Base-by-base conservation (phyloP, 768 basidiomycete genomes). In the Collybia sp. region DNA sequence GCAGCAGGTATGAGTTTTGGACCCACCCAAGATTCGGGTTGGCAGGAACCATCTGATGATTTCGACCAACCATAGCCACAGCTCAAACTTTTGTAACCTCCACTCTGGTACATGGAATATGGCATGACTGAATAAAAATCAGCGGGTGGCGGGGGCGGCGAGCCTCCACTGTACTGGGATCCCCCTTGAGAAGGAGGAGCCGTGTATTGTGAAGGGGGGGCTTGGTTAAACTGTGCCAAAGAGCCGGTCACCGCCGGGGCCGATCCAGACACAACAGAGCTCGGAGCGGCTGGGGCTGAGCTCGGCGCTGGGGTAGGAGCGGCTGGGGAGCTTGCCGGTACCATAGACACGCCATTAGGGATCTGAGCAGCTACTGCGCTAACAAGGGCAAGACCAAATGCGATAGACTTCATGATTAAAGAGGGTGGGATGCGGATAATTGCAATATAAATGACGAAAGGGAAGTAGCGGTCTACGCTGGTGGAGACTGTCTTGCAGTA, bases 41-140 rank as follows among this genome's bases (percentile, higher is more conserved):
- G 48, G 61, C 85, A 88, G 40, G 67, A 70, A 30, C 82, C 82
- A 58, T 83, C 74, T 9, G 60, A 65, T 45, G 59, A 62, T 64
- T 83, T 84, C 40, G 62, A 54, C 56, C 81, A 82, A 18, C 85
- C 85, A 58, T 88, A 88, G 42, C 85, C 85, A 58, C 85, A 88
- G 52, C 73, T 63, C 61, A 87, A 63, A 59, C 70, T 75, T 60
- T 71, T 69, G 64, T 87, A 88, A 19, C 85, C 85, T 46, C 83
- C 85, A 30, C 57, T 56, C 61, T 66, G 68, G 66, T 83, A 84
- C 30, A 73, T 69, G 11, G 73, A 68, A 59, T 87, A 87, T 20
- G 79, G 76, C 77, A 80, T 80, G 50, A 53, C 52, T 18, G 71
- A 55, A 55, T 76, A 75, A 54, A 72, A 70, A 54, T 72, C 64